These are phyloP conservation scores for Capsicum chinense DNA, from an alignment of 257 asterid genomes.

Conservation along the genomic window DNA sequence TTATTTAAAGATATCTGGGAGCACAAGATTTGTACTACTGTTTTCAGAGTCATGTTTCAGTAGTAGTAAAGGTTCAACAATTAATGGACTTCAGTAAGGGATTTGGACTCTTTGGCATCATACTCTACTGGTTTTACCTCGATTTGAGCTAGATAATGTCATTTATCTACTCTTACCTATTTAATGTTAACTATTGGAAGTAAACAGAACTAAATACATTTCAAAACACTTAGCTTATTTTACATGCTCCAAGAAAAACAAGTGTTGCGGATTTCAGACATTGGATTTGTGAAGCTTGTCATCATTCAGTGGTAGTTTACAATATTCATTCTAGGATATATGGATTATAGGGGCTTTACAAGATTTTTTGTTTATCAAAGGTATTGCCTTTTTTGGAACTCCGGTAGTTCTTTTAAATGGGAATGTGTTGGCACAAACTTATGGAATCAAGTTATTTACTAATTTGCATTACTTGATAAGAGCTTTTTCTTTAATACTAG, in stretches of 20 bases:
- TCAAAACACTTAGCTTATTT: not conserved
- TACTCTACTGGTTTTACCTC: no score
- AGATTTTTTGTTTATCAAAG: not conserved
- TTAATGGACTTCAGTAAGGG: no score
- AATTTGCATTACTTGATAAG: not conserved
- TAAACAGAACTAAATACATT: not conserved
- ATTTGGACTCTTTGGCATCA: no score
- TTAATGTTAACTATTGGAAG: not conserved
- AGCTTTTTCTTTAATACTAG: not conserved
- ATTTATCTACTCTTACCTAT: slow-evolving; percentile 16
- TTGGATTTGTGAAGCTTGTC: no score
- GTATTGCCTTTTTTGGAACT: not conserved
- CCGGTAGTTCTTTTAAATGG: not conserved
- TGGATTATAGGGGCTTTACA: not conserved
- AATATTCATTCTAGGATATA: not conserved
- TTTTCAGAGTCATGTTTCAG: no score
- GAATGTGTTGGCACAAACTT: slow-evolving; percentile 11
- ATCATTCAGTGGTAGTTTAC: no score
- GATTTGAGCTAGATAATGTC: not conserved
- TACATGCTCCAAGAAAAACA: no score
- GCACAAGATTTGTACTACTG: no score
- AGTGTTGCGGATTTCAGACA: no score
- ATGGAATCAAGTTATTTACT: slow-evolving; percentile 7
- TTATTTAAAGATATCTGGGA: no score
- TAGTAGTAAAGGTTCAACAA: no score